Evolutionary conservation across 441 rosid genomes (phyloP).

Genomic region (Pelargonium australe): DNA sequence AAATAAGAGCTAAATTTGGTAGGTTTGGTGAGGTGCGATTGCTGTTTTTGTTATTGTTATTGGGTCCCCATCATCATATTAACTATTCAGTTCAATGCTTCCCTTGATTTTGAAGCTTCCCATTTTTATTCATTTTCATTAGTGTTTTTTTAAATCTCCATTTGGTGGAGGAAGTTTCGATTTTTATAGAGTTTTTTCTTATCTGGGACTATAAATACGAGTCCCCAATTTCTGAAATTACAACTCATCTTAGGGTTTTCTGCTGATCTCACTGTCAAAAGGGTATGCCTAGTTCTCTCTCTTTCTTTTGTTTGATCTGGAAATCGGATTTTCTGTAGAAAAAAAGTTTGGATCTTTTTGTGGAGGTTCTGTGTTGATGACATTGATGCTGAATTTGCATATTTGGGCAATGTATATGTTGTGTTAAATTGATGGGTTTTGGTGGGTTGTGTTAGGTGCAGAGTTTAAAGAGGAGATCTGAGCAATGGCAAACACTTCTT

Average conservation of each 20-base stretch:
- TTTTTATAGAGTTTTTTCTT: constrained; percentile 10
- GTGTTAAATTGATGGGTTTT: constrained; percentile 4
- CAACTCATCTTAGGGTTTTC: constrained; percentile 18
- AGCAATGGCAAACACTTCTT: constrained; percentile 54
- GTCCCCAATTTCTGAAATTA: constrained; percentile 4
- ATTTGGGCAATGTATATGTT: background rate
- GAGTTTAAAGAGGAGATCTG: constrained; percentile 39
- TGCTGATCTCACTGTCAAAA: constrained; percentile 20
- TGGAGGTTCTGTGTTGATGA: background rate
- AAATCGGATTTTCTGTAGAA: background rate
- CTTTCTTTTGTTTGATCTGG: background rate
- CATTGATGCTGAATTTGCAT: background rate
- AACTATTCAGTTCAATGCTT: constrained; percentile 18
- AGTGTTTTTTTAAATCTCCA: constrained; percentile 4
- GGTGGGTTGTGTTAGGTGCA: constrained; percentile 7
- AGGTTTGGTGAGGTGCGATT: constrained; percentile 18
- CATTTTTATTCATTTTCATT: constrained; percentile 19
- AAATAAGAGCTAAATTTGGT: background rate
- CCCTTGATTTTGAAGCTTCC: constrained; percentile 38
- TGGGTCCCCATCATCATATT: constrained; percentile 24
- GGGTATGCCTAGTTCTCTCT: constrained; percentile 1
- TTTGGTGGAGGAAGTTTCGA: constrained; percentile 29
- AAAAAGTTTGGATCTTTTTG: background rate
- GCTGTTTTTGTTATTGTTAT: constrained; percentile 27
- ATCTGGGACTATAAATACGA: constrained; percentile 34